Base-by-base conservation (phyloP, 1,284 basidiomycete species). In the Caloboletus firmus region DNA sequence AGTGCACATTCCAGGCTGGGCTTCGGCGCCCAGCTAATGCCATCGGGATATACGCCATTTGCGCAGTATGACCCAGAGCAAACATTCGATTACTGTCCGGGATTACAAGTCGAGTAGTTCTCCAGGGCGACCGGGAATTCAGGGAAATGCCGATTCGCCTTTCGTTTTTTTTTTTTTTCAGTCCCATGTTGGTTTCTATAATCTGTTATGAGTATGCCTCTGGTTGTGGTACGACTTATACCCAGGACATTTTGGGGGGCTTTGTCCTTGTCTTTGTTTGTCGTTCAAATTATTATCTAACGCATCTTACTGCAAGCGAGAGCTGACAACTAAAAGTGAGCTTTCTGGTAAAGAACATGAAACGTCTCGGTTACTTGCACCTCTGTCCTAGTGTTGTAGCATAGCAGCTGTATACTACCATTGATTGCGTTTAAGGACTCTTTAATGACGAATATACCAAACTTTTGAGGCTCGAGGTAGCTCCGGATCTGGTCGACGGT, bases 61-160 rank as follows among this genome's bases (percentile, higher is more conserved):
- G 49, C 64, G 50, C 66, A 69, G 31, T 68, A 71, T 51, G 66
- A 61, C 44, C 55, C 64, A 50, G 69, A 74, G 41, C 63, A 70
- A 28, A 53, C 69, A 24, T 76, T 76, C 57, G 72, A 71, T 49
- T 71, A 76, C 54, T 73, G 74, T 48, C 74, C 76, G 56, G 75
- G 79, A 54, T 76, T 74, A 60, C 65, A 60, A 49, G 56, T 67
- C 55, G 68, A 64, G 54, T 68, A 68, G 51, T 47, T 51, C 4
- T 41, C 24, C 36, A 30, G 30, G 84, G 82, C 54, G 85, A 85
- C 72, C 86, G 84, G 86, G 84, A 87, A 83, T 87, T 50, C 80
- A 85, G 67, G 74, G 30, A 39, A 45, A 44, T 18, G 5, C 39
- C 45, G 15, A 24, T 43, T 46, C 47, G 17, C 31, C 34, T 36